Percentiles rank a stretch among this genome's conserved stretches.
Conservation (phyloP, 163 green algal genomes). For the Botryococcus braunii region DNA sequence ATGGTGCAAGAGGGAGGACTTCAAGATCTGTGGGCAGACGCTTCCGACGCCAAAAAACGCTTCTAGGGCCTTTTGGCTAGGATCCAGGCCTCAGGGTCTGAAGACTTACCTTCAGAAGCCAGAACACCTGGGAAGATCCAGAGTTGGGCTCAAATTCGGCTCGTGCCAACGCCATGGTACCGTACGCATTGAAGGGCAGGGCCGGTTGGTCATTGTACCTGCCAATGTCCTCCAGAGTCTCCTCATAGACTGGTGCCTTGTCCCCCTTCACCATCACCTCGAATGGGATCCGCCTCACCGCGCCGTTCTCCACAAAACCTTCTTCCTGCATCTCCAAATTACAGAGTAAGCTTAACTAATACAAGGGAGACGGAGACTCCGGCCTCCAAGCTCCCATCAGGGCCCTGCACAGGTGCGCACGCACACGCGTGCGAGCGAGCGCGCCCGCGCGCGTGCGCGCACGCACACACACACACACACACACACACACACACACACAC, state of each 20-base stretch:
- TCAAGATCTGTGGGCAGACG: background rate
- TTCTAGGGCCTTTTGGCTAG: background rate
- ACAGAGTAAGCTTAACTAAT: too few species aligned
- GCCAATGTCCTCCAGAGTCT: constrained; percentile 87
- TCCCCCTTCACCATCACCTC: constrained; percentile 83
- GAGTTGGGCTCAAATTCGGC: constrained; percentile 95
- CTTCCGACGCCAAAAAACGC: background rate
- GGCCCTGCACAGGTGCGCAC: too few species aligned
- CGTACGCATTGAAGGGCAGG: constrained; percentile 98
- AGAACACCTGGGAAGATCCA: constrained; percentile 87
- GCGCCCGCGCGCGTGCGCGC: too few species aligned
- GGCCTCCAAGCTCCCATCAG: too few species aligned
- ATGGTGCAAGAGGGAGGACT: background rate
- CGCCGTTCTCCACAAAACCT: constrained; percentile 73
- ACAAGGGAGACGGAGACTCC: too few species aligned
- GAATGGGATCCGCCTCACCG: constrained; percentile 81
- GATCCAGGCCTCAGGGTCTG: background rate
- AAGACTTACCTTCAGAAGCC: constrained; percentile 67
- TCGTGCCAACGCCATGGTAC: constrained; percentile 87
- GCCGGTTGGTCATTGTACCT: constrained; percentile 74
- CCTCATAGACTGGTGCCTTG: constrained; percentile 89
- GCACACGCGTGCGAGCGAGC: too few species aligned
- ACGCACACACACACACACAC: too few species aligned
- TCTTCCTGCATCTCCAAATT: constrained; percentile 47
- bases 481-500: too few species aligned